These are phyloP conservation scores for Penstemon barbatus DNA, from an alignment of 257 asterid genomes.

Conservation along the genomic window DNA sequence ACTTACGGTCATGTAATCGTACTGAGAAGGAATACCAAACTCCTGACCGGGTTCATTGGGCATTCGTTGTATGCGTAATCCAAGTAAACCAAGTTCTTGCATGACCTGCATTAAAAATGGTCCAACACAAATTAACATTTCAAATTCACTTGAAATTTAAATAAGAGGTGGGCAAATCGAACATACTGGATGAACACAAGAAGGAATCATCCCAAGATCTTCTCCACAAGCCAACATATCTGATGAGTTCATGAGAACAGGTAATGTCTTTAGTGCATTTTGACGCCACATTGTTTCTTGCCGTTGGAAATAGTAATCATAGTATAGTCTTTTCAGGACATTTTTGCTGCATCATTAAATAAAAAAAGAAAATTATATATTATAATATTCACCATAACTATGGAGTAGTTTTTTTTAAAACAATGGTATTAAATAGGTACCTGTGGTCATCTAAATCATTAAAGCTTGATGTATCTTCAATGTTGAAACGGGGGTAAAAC, in stretches of 20 bases:
- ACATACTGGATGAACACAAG: constrained; percentile 93
- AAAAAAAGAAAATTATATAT: constrained; percentile 17
- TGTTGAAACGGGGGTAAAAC: constrained; percentile 89
- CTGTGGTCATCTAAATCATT: constrained; percentile 68
- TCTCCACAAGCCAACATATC: constrained; percentile 99
- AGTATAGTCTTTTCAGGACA: constrained; percentile 71
- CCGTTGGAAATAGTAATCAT: constrained; percentile 92
- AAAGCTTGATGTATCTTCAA: constrained; percentile 87
- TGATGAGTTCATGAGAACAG: constrained; percentile 90
- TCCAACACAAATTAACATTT: constrained; percentile 11
- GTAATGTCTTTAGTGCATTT: constrained; percentile 90
- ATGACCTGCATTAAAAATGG: constrained; percentile 64
- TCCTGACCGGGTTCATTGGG: constrained; percentile 79
- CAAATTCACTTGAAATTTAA: not conserved
- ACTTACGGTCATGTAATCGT: constrained; percentile 87
- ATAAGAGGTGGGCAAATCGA: not conserved
- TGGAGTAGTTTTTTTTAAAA: not conserved
- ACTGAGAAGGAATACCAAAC: constrained; percentile 95
- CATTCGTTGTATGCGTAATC: constrained; percentile 96
- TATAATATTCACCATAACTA: not conserved
- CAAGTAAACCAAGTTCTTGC: constrained; percentile 91
- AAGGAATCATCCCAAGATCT: constrained; percentile 94
- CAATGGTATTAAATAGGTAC: constrained; percentile 33
- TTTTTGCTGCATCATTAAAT: constrained; percentile 59
- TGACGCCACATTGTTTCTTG: constrained; percentile 92